phyloP scores from a whole-genome alignment of 257 asterid genomes.

The Asclepias syriaca region DNA sequence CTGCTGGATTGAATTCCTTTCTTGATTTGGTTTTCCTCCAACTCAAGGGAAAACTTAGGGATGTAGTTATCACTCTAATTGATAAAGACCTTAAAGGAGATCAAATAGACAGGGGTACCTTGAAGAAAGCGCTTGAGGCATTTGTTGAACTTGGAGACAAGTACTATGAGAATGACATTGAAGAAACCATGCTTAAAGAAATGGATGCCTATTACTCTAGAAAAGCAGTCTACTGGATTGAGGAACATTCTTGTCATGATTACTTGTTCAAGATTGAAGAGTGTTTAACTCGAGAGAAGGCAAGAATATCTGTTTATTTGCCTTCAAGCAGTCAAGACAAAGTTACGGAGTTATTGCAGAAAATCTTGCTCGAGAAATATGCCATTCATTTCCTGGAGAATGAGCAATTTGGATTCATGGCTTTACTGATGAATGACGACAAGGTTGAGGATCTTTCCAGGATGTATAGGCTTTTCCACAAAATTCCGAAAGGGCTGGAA shows the following conservation, averaged over 20 bases:
- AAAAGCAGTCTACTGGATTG: slow-evolving; percentile 56
- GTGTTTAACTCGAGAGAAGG: slow-evolving; percentile 50
- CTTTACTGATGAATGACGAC: slow-evolving; percentile 39
- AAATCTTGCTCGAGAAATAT: slow-evolving; percentile 34
- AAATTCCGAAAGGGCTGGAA: slow-evolving; percentile 36
- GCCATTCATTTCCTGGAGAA: slow-evolving; percentile 45
- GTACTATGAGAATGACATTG: slow-evolving; percentile 37
- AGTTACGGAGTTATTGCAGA: slow-evolving; percentile 47
- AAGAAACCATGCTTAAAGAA: slow-evolving; percentile 32
- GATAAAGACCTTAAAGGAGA: slow-evolving; percentile 19
- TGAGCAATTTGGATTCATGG: slow-evolving; percentile 56
- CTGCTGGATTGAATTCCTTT: slow-evolving; percentile 46
- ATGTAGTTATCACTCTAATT: slow-evolving; percentile 37
- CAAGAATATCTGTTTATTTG: slow-evolving; percentile 44
- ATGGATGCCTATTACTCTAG: slow-evolving; percentile 47
- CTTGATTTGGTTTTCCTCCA: slow-evolving; percentile 42
- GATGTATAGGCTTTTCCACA: slow-evolving; percentile 48
- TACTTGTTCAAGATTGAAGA: slow-evolving; percentile 65
- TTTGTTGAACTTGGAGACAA: slow-evolving; percentile 44
- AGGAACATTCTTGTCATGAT: slow-evolving; percentile 54
- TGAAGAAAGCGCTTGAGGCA: slow-evolving; percentile 42
- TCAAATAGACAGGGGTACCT: slow-evolving; percentile 31
- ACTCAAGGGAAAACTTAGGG: slow-evolving; percentile 34
- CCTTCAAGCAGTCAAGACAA: slow-evolving; percentile 43
- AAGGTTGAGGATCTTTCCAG: slow-evolving; percentile 59